Evolutionary conservation across 768 basidiomycete genomes (phyloP).

Genomic region (Russula ochroleuca): DNA sequence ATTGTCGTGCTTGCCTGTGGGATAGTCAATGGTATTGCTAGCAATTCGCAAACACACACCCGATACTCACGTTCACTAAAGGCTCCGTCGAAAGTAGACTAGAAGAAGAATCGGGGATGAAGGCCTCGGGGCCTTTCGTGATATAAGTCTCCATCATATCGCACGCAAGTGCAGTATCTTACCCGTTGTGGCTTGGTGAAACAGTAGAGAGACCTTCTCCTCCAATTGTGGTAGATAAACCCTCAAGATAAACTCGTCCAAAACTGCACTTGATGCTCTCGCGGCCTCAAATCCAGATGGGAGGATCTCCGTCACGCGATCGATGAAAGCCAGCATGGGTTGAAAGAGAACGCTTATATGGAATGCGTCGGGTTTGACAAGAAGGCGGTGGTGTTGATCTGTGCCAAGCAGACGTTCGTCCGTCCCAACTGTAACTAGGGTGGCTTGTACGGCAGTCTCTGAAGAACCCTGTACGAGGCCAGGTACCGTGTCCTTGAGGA

Average conservation of each 20-base stretch:
- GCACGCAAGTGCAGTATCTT: constrained; percentile 24
- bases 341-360: constrained; percentile 93
- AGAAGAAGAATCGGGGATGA: constrained; percentile 74
- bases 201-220: constrained; percentile 83
- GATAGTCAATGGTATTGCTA: neutral
- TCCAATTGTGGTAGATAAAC: constrained; percentile 94
- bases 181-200: constrained; percentile 83
- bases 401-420: constrained; percentile 72
- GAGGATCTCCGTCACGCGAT: constrained; percentile 63
- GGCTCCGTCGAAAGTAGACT: constrained; percentile 62
- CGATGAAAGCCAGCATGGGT: constrained; percentile 83
- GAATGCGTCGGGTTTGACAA: constrained; percentile 90
- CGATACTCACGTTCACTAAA: constrained; percentile 61
- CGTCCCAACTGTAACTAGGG: constrained; percentile 54
- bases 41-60: neutral
- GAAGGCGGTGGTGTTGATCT: constrained; percentile 76
- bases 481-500: constrained; percentile 88
- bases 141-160: constrained; percentile 10
- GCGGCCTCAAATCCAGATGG: constrained; percentile 68
- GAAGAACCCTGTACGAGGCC: constrained; percentile 76
- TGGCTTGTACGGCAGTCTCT: constrained; percentile 59
- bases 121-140: constrained; percentile 73
- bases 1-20: constrained; percentile 76
- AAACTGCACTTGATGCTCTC: constrained; percentile 60
- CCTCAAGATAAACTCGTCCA: constrained; percentile 91